Conservation (phyloP, 2,329 filamentous ascomycete genomes). For the Cercospora berteroae region DNA sequence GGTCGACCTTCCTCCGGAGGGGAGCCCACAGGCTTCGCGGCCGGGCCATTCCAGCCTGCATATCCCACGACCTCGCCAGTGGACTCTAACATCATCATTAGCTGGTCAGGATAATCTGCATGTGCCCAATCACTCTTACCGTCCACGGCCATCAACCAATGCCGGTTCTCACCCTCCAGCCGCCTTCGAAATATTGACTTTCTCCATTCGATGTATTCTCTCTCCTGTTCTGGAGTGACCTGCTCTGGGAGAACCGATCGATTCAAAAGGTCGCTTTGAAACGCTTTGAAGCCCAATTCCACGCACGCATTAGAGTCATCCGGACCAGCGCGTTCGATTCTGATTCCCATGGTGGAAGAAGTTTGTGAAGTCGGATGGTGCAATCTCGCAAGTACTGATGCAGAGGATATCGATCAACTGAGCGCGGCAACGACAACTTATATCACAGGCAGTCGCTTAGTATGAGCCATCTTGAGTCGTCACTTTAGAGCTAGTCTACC, state of each 20-base stretch:
- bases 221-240: conserved; percentile 1
- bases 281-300: conserved; percentile 2
- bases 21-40: background rate
- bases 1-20: conserved; percentile 5
- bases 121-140: background rate
- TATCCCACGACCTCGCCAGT: background rate
- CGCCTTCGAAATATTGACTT: background rate
- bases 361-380: background rate
- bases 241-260: background rate
- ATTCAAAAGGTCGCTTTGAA: conserved; percentile 3
- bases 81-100: background rate
- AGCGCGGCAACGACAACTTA: background rate
- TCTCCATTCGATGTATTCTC: conserved; percentile 2
- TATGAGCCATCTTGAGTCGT: background rate
- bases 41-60: conserved; percentile 10
- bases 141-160: background rate
- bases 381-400: background rate
- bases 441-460: background rate
- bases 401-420: background rate
- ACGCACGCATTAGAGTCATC: background rate
- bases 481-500: background rate
- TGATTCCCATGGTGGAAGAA: background rate
- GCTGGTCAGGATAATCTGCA: background rate
- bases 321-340: background rate
- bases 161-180: background rate